These are phyloP conservation scores for Globisporangium canariense DNA, from an alignment of 352 stramenopile genomes.

Conservation along the genomic window DNA sequence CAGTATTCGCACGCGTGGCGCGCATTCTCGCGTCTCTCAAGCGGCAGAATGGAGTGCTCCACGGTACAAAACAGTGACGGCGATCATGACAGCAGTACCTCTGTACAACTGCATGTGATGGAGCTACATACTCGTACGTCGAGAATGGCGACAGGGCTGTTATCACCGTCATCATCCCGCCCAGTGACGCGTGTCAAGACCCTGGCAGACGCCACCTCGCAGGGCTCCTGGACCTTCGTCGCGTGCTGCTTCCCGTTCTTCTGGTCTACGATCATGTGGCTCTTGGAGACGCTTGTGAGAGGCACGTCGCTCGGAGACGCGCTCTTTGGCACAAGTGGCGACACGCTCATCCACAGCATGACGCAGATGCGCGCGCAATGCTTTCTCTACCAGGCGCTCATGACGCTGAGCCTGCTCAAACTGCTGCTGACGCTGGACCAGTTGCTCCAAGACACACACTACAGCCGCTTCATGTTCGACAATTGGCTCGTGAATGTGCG, in stretches of 20 bases:
- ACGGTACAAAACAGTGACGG: conserved; percentile 3
- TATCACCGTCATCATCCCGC: background rate
- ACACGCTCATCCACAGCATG: background rate
- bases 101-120: background rate
- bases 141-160: background rate
- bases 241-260: conserved; percentile 29
- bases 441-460: conserved; percentile 38
- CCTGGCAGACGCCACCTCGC: conserved; percentile 24
- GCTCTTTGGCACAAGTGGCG: conserved; percentile 16
- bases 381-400: conserved; percentile 29
- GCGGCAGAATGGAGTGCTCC: conserved; percentile 3
- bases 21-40: conserved; percentile 28
- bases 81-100: background rate
- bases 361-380: conserved; percentile 35
- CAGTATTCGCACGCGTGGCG: conserved; percentile 28
- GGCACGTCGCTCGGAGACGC: conserved; percentile 14
- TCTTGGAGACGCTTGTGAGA: conserved; percentile 12
- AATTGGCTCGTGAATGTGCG: conserved; percentile 30
- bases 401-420: conserved; percentile 36
- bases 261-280: conserved; percentile 25
- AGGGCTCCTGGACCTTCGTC: conserved; percentile 62
- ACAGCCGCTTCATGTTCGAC: conserved; percentile 20
- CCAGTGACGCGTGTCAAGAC: conserved; percentile 15
- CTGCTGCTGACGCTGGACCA: conserved; percentile 43
- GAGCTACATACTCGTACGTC: background rate